Evolutionary conservation across 768 basidiomycete species (phyloP), one percentile per base, ranked within the genome.

Genomic region (Agaricus blazei): DNA sequence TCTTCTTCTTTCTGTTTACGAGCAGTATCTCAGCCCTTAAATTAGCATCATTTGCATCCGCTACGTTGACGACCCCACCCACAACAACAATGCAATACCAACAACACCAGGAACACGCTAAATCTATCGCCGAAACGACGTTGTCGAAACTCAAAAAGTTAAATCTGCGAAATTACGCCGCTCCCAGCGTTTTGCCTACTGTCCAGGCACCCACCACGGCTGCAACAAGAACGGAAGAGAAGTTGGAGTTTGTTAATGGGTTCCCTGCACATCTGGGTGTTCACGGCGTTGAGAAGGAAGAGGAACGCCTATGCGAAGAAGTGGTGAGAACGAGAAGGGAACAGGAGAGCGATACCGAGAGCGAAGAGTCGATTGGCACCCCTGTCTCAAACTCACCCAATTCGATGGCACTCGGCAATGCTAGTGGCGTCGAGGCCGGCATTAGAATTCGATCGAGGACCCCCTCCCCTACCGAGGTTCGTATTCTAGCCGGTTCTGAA

Each of bases 131-230:
- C 0, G 69, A 74, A 58, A 70, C 68, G 7, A 70, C 72, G 5
- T 58, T 72, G 6, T 59, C 62, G 29, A 58, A 72, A 37, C 58
- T 75, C 23, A 69, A 67, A 56, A 69, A 70, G 63, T 65, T 82
- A 43, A 76, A 72, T 49, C 62, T 81, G 56, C 69, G 68, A 59
- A 82, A 81, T 65, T 82, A 82, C 59, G 77, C 78, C 8, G 76
- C 77, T 5, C 79, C 80, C n/a, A 55, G 57, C 37, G n/a, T 26
- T 36, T n/a, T 45, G 23, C 26, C 38, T 40, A 19, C 8, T 11
- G 7, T 34, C 11, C 34, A 11, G 7, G 34, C 12, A 28, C 28
- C 58, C 24, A 23, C 40, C 51, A 24, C 49, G 9, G 34, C 38
- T 23, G 43, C 58, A 12, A 19, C 51, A 15, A 31, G 27, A 45